These are phyloP conservation scores for Colletotrichum orbiculare DNA, from an alignment of 2,329 filamentous ascomycete genomes.

Conservation along the genomic window DNA sequence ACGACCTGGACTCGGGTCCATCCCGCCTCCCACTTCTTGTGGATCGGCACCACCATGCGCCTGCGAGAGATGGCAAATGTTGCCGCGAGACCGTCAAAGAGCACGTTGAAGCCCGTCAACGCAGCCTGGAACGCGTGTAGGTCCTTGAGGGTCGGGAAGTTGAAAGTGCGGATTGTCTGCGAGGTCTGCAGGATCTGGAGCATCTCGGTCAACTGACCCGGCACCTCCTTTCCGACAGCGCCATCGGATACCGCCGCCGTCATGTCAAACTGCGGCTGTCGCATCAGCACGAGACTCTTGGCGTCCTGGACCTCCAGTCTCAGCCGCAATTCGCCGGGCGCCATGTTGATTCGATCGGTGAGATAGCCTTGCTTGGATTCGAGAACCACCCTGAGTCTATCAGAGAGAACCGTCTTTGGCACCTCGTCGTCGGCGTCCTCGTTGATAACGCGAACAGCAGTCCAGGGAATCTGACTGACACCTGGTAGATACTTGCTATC, in stretches of 20 bases:
- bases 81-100: slow-evolving; percentile 77
- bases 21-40: slow-evolving; percentile 94
- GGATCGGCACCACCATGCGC: slow-evolving; percentile 90
- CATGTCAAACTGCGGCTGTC: slow-evolving; percentile 80
- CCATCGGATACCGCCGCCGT: slow-evolving; percentile 80
- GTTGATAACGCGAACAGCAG: slow-evolving; percentile 78
- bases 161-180: slow-evolving; percentile 77
- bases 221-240: slow-evolving; percentile 69
- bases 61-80: slow-evolving; percentile 85
- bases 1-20: slow-evolving; percentile 84
- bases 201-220: slow-evolving; percentile 71
- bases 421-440: slow-evolving; percentile 72
- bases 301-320: slow-evolving; percentile 71
- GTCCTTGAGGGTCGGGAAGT: slow-evolving; percentile 73
- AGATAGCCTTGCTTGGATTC: slow-evolving; percentile 82
- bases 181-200: slow-evolving; percentile 67
- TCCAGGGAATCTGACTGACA: slow-evolving; percentile 69
- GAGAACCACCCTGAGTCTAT: slow-evolving; percentile 79
- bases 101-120: slow-evolving; percentile 82
- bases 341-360: slow-evolving; percentile 86
- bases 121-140: slow-evolving; percentile 83
- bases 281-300: slow-evolving; percentile 73
- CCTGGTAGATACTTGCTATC: slow-evolving; percentile 61
- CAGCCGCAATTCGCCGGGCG: slow-evolving; percentile 77
- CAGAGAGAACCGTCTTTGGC: slow-evolving; percentile 78